Evolutionary conservation across 257 asterid species (phyloP).

Genomic region (Anisodus acutangulus): DNA sequence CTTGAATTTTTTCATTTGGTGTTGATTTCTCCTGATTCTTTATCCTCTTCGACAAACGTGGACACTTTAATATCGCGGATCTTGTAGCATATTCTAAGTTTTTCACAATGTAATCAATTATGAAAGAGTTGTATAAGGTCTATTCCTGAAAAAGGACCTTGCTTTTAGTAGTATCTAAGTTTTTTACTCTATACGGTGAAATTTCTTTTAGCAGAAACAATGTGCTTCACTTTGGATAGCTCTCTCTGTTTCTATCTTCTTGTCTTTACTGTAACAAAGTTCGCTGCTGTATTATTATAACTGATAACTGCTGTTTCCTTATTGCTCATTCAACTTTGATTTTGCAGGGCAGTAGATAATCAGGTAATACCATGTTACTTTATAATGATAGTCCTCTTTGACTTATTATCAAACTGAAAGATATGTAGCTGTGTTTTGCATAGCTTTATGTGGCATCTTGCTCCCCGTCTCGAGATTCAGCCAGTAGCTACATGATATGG

Average conservation of each 20-base stretch:
- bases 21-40: not conserved
- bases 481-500: constrained; percentile 49
- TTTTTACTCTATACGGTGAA: not conserved
- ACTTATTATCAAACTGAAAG: not conserved
- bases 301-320: not conserved
- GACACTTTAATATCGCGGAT: not conserved
- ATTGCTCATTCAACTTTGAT: constrained; percentile 8
- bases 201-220: not conserved
- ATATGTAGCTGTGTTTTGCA: not conserved
- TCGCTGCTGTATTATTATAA: not conserved
- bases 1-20: not conserved
- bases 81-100: not conserved
- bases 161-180: not conserved
- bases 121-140: no score
- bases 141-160: not conserved
- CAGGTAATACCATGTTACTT: constrained; percentile 36
- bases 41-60: not conserved
- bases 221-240: not conserved
- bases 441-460: constrained; percentile 53
- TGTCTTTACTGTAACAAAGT: not conserved
- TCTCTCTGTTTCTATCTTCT: not conserved
- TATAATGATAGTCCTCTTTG: constrained; percentile 9
- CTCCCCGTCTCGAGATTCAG: constrained; percentile 55
- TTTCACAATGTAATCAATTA: no score
- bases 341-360: constrained; percentile 54